phyloP scores from a whole-genome alignment of 345 rosid species.

The Acer yangbiense region DNA sequence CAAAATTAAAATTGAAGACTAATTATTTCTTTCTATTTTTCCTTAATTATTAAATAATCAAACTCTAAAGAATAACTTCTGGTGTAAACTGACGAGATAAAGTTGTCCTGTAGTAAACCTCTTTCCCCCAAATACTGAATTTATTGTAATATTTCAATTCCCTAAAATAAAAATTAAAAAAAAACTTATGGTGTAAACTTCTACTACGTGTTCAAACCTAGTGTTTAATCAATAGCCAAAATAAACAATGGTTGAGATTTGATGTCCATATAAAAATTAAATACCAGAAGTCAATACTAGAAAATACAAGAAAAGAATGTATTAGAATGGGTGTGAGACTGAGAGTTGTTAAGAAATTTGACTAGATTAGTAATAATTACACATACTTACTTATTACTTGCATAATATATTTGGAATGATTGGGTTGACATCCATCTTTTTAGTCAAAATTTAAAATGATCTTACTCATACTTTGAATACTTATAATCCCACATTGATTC shows the following conservation, averaged over 20 bases:
- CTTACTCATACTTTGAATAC: conserved; percentile 14
- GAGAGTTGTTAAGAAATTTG: neutral
- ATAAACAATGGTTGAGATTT: too few species aligned
- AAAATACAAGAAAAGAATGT: neutral
- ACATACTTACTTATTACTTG: conserved; percentile 12
- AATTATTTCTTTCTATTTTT: neutral
- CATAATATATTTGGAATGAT: conserved; percentile 14
- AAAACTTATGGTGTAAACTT: too few species aligned
- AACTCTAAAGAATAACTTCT: neutral
- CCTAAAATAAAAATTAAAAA: too few species aligned
- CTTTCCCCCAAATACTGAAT: too few species aligned
- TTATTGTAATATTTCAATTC: too few species aligned
- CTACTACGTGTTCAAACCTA: too few species aligned
- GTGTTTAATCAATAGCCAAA: too few species aligned
- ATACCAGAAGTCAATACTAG: neutral
- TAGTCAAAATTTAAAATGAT: conserved; percentile 13
- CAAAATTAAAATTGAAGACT: neutral
- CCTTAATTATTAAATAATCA: neutral
- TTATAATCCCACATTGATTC: conserved; percentile 10
- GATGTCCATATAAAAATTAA: neutral
- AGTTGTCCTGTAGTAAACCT: too few species aligned
- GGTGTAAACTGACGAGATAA: neutral
- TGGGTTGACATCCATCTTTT: conserved; percentile 5
- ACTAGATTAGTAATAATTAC: neutral
- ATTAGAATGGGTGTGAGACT: neutral